Base-by-base conservation (phyloP, 257 asterid genomes). In the Ligustrum vulgare region DNA sequence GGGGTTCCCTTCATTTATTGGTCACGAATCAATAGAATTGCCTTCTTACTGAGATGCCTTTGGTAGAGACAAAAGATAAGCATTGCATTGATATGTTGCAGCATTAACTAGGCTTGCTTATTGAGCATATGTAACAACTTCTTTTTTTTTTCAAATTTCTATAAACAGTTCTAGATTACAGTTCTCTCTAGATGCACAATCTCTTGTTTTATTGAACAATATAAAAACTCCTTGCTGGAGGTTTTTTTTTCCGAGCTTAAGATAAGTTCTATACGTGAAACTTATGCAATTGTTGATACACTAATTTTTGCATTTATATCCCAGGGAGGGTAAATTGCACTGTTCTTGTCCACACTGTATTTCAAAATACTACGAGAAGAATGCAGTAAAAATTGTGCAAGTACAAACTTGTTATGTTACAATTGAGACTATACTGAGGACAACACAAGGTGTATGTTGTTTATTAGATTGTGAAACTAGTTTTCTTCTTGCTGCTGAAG, bases 401-500 rank as follows among this genome's bases (percentile, higher is more conserved):
- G 81, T 92, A 69, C 83, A 86, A 83, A 80, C 45, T 77, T 96
- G 98, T 80, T 89, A 86, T 71, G 87, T 86, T 79, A 86, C 94
- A 45, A 81, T 89, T 75, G 81, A 91, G 75, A 77, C 85, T 75
- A 87, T 72, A 80, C 86, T 95, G 82, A 85, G 86, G 78, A 91
- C 94, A 69, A 74, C 82, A 56, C 80, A 81, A 78, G 77, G 71
- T 70, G 88, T 93, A 35, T 39, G 85, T 47, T 89, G 94, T 84
- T 72, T 95, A 71, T 81, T 95, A 78, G 96, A 91, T 71, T 93
- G 96, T 83, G 90, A 77, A 82, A 91, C 96, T 80, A 83, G 80
- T 78, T 80, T 83, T 84, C 96, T 94, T 71, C 85, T 93, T 72
- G 96, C 93, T 79, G 89, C 95, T 72, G 99, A 91, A 74, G 93